Percentiles rank a stretch among this genome's conserved stretches.
Evolutionary conservation across 192 early-diverging fungal genomes (phyloP).

Genomic region (Coemansia interrupta): DNA sequence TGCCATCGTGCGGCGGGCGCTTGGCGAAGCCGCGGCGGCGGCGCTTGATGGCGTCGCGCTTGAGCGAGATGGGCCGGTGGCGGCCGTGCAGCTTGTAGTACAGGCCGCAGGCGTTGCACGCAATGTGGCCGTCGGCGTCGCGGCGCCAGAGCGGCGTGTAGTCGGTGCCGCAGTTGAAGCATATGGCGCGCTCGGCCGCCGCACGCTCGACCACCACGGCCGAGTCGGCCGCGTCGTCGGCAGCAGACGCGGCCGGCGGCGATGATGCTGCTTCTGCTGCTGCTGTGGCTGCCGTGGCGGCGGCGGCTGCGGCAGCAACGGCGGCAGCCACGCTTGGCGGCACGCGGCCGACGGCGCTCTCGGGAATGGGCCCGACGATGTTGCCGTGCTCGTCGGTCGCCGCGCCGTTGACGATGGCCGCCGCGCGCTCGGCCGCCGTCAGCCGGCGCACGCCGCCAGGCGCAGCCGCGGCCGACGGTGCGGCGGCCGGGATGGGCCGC

Average conservation of each 20-base stretch:
- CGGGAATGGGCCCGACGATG: slow-evolving; percentile 46
- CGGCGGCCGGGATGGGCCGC: slow-evolving; percentile 4
- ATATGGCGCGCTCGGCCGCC: slow-evolving; percentile 27
- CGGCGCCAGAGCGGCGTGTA: slow-evolving; percentile 78
- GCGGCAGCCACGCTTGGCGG: slow-evolving; percentile 40
- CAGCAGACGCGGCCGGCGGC: not conserved
- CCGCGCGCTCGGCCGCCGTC: slow-evolving; percentile 49
- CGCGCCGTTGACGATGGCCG: slow-evolving; percentile 51
- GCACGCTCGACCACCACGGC: not conserved
- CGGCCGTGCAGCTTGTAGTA: slow-evolving; percentile 82
- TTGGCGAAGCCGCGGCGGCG: slow-evolving; percentile 56
- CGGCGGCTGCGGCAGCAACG: slow-evolving; percentile 14
- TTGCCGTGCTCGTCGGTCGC: slow-evolving; percentile 51
- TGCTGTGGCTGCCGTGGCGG: not conserved
- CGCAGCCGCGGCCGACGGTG: not conserved
- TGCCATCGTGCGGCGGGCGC: not conserved
- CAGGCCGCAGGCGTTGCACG: slow-evolving; percentile 92
- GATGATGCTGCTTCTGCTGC: not conserved
- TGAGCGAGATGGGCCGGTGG: slow-evolving; percentile 77
- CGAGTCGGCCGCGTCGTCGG: not conserved
- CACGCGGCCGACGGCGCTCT: slow-evolving; percentile 32
- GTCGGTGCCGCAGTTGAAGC: slow-evolving; percentile 74
- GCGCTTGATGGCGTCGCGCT: slow-evolving; percentile 71
- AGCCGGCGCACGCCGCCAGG: slow-evolving; percentile 23
- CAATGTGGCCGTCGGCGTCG: slow-evolving; percentile 65